Conservation (phyloP, 148 eudicot species). For the Talinum fruticosum region DNA sequence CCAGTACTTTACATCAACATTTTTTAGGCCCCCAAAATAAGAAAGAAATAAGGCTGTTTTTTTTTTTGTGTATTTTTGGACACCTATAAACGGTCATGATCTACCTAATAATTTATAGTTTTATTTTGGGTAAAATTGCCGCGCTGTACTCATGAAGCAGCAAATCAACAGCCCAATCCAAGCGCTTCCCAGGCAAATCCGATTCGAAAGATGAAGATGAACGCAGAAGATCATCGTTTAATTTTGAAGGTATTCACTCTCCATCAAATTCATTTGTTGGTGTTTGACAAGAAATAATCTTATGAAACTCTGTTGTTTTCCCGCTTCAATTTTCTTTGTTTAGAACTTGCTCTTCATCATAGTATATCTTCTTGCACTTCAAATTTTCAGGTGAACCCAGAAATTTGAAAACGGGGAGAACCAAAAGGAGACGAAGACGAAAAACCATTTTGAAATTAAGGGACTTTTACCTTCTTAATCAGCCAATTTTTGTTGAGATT, state of each 20-base stretch:
- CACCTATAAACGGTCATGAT: no score
- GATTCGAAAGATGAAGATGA: neutral
- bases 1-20: no score
- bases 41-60: no score
- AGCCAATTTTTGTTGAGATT: neutral
- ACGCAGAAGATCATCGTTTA: neutral
- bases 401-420: neutral
- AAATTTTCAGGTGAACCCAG: neutral
- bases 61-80: no score
- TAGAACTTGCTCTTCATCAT: neutral
- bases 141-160: no score
- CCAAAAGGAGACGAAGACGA: neutral
- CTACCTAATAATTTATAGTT: no score
- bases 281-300: neutral
- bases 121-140: no score
- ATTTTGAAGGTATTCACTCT: neutral
- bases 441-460: neutral
- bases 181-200: neutral
- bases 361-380: neutral
- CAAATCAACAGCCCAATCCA: conserved; percentile 7
- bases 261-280: neutral
- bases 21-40: no score
- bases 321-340: neutral
- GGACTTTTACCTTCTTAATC: neutral
- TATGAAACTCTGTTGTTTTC: neutral